Percentiles rank a stretch among this genome's conserved stretches.
Evolutionary conservation across 179 eudicot species (phyloP).

Genomic region (Gypsophila paniculata): DNA sequence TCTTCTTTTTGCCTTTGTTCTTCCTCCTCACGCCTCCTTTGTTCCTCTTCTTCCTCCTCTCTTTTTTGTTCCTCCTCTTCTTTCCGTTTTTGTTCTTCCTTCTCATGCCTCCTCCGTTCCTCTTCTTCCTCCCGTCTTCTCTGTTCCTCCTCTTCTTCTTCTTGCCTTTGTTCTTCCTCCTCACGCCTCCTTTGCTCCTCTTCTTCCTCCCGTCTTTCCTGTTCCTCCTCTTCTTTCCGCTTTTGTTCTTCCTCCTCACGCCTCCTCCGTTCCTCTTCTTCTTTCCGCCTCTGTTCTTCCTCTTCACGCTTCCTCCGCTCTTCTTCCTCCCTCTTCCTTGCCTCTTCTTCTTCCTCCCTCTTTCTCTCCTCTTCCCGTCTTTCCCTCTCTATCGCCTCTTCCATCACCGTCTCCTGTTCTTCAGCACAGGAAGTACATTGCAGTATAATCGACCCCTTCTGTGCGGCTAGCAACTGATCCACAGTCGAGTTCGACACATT

Average conservation of each 20-base stretch:
- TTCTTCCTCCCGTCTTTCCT: not conserved
- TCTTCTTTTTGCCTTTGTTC: not conserved
- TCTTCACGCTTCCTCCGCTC: not conserved
- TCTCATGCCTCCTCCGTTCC: not conserved
- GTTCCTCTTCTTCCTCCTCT: slow-evolving; percentile 21
- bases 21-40: slow-evolving; percentile 7
- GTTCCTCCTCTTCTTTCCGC: slow-evolving; percentile 11
- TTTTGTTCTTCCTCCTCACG: slow-evolving; percentile 12
- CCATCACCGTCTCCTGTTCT: slow-evolving; percentile 43
- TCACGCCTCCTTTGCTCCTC: not conserved
- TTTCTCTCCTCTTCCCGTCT: slow-evolving; percentile 26
- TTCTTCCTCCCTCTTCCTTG: slow-evolving; percentile 11
- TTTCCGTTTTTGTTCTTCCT: not conserved
- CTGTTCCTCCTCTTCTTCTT: not conserved
- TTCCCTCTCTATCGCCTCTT: slow-evolving; percentile 38
- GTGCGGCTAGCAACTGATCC: slow-evolving; percentile 41
- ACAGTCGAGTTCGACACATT: slow-evolving; percentile 41
- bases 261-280: not conserved
- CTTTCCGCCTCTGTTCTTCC: not conserved
- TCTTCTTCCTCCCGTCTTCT: slow-evolving; percentile 4
- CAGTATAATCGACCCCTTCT: slow-evolving; percentile 47
- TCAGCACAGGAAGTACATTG: slow-evolving; percentile 77
- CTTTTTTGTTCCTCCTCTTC: slow-evolving; percentile 27
- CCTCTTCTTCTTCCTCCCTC: slow-evolving; percentile 11
- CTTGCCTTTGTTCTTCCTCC: slow-evolving; percentile 1